Evolutionary conservation across 371 early-diverging fungal genomes (phyloP), one percentile per base, ranked within the genome.

Genomic region (Mucor sp.): DNA sequence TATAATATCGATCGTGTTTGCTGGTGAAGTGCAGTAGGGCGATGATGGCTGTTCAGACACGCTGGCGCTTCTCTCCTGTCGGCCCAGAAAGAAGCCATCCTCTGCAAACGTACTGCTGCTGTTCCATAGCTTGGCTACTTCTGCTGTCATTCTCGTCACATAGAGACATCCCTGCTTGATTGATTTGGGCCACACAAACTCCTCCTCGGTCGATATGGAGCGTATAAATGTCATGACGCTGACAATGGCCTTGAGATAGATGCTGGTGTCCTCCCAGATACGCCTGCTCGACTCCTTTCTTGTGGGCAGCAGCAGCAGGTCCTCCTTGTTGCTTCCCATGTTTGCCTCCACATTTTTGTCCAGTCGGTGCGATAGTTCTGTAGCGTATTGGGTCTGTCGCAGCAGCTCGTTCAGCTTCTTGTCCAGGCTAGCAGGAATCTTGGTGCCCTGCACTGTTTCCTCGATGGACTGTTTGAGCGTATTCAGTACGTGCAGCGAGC

Each of bases 61-160:
- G 33, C 66, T 65, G 14, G 57, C 47, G 27, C 72, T 68, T 57
- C 65, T 58, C 47, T 69, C 72, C 15, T 41, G 55, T 44, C 62
- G 60, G 0, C 74, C 76, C 17, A 76, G 57, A 50, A 68, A 68
- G 39, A 72, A 76, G 0, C 78, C 79, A 43, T 82, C 76, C 43
- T 79, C 70, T 19, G 73, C 78, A 74, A 80, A 79, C 3, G 71
- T 71, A 21, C 78, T 77, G 19, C 62, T 58, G 28, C 62, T 71
- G 61, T 80, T 83, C 83, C 83, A 83, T 37, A 75, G 30, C 48
- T 74, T 76, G n/a, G 83, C 83, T 37, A 83, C 81, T 60, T 83
- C 83, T 9, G 83, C 76, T 3, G 83, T 80, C 41, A 83, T 77
- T n/a, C 83, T 63, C 1, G 83, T 83, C 11, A 83, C 77, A 61